These are phyloP conservation scores for Cubamyces sp. DNA, from an alignment of 768 basidiomycete genomes.

Conservation along the genomic window DNA sequence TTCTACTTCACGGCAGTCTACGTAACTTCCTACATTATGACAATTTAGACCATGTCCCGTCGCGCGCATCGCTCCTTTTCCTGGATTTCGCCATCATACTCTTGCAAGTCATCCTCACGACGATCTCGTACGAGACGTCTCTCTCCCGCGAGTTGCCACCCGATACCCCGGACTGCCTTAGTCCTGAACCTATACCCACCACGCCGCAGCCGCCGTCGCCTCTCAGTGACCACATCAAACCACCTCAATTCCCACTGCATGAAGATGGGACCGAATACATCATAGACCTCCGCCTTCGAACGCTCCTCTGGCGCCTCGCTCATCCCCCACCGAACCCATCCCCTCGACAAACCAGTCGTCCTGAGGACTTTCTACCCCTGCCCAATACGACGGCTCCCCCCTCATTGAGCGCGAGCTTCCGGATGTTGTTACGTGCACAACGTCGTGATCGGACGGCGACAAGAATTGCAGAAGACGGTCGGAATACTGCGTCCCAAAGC, in stretches of 20 bases:
- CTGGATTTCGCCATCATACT: constrained; percentile 71
- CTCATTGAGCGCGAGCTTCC: constrained; percentile 47
- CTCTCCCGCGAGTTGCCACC: constrained; percentile 46
- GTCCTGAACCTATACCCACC: constrained; percentile 35
- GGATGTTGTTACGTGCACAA: constrained; percentile 53
- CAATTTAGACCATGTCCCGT: constrained; percentile 50
- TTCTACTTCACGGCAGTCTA: not conserved
- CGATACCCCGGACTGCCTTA: constrained; percentile 46
- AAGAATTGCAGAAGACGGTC: constrained; percentile 29
- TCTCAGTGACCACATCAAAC: constrained; percentile 17
- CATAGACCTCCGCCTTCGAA: constrained; percentile 62
- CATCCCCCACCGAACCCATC: constrained; percentile 49
- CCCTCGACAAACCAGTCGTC: constrained; percentile 1
- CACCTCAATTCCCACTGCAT: constrained; percentile 14
- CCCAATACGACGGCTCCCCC: constrained; percentile 48
- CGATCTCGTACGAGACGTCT: constrained; percentile 69
- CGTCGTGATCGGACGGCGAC: constrained; percentile 38
- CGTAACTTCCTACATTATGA: not conserved
- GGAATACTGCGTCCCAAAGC: constrained; percentile 20
- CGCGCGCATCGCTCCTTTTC: constrained; percentile 63
- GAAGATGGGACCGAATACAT: constrained; percentile 48
- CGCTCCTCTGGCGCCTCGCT: constrained; percentile 60
- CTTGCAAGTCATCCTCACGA: constrained; percentile 67
- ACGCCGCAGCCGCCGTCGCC: constrained; percentile 32
- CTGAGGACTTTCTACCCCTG: constrained; percentile 28